A percentile compares a stretch with the other conserved stretches of the same genome.
Conservation (phyloP, 1,139 yeast genomes). For the Lipomyces yarrowii region DNA sequence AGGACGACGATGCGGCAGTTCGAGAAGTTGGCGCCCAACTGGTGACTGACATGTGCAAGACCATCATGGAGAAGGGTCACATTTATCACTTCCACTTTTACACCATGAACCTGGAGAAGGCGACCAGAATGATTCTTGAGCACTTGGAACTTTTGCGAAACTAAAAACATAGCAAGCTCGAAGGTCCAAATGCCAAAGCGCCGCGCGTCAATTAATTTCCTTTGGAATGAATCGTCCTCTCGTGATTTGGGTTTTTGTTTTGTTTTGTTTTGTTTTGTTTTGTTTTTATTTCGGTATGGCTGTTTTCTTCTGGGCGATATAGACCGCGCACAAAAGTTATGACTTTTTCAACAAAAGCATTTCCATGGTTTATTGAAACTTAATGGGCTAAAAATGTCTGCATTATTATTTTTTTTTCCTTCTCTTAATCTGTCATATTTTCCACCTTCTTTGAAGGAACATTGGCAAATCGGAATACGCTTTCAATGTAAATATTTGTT, state of each 20-base stretch:
- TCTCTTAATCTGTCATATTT: background rate
- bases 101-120: constrained; percentile 92
- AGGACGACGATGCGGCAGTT: constrained; percentile 87
- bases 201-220: background rate
- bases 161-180: background rate
- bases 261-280: background rate
- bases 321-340: constrained; percentile 16
- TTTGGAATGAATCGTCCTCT: background rate
- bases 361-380: constrained; percentile 13
- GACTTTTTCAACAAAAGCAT: constrained; percentile 31
- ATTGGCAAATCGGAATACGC: background rate
- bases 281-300: constrained; percentile 10
- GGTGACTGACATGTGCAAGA: constrained; percentile 80
- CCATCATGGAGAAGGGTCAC: constrained; percentile 66
- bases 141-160: constrained; percentile 48
- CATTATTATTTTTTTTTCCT: constrained; percentile 9
- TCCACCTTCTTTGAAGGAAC: background rate
- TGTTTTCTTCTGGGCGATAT: constrained; percentile 25
- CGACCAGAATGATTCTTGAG: constrained; percentile 87
- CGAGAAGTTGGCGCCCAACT: constrained; percentile 85
- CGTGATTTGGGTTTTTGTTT: background rate
- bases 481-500: background rate
- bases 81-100: constrained; percentile 90
- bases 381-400: background rate
- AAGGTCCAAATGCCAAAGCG: background rate